These are phyloP conservation scores for Collybiopsis luxurians DNA, from an alignment of 768 basidiomycete species.

Conservation along the genomic window DNA sequence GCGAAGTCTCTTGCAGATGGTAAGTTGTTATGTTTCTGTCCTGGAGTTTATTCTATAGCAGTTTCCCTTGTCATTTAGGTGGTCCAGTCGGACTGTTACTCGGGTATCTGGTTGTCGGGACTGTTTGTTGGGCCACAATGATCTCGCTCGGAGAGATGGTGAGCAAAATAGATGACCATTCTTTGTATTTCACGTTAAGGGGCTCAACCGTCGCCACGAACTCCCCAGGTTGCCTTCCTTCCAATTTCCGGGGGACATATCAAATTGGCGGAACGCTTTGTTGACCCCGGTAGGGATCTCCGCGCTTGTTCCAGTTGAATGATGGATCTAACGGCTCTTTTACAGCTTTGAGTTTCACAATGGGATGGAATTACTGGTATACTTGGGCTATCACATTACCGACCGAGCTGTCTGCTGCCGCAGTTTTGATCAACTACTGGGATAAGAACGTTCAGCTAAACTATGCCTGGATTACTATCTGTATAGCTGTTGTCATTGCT, in stretches of 20 bases:
- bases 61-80: too few relatives aligned
- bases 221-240: slow-evolving; percentile 62
- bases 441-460: slow-evolving; percentile 46
- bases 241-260: slow-evolving; percentile 82
- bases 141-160: slow-evolving; percentile 40
- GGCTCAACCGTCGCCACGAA: background rate
- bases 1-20: slow-evolving; percentile 39
- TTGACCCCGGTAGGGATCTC: slow-evolving; percentile 67
- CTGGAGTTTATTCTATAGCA: too few relatives aligned
- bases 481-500: slow-evolving; percentile 66
- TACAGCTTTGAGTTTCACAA: slow-evolving; percentile 25
- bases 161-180: slow-evolving; percentile 30
- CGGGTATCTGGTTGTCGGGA: slow-evolving; percentile 64
- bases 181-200: slow-evolving; percentile 18
- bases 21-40: slow-evolving; percentile 72
- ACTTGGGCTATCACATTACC: slow-evolving; percentile 68
- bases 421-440: slow-evolving; percentile 80
- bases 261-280: slow-evolving; percentile 78
- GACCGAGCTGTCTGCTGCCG: slow-evolving; percentile 71
- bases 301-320: slow-evolving; percentile 29
- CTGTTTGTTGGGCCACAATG: slow-evolving; percentile 46
- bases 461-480: slow-evolving; percentile 80
- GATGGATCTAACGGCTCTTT: too few relatives aligned
- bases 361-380: slow-evolving; percentile 60
- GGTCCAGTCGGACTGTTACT: slow-evolving; percentile 54